A percentile compares a stretch with the other conserved stretches of the same genome.
Conservation (phyloP, 176 grass and related monocot genomes). For the Elymus sibiricus region DNA sequence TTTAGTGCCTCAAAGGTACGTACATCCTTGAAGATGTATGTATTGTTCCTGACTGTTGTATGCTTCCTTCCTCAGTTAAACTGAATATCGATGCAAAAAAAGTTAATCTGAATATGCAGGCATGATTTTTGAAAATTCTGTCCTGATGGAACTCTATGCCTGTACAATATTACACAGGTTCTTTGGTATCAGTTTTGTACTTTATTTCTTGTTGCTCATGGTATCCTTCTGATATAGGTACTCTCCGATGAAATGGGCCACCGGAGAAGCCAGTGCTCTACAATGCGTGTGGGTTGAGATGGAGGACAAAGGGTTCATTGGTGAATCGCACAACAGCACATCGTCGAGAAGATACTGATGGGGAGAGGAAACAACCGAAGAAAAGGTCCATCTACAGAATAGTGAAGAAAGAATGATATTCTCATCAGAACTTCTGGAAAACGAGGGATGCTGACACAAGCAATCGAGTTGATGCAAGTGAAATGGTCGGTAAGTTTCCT, state of each 20-base stretch:
- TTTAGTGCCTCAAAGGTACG: no score
- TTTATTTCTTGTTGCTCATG: constrained; percentile 19
- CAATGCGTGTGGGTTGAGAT: constrained; percentile 94
- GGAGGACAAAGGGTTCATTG: constrained; percentile 87
- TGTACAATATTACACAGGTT: not conserved
- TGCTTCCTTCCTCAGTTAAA: no score
- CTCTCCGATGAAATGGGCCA: constrained; percentile 92
- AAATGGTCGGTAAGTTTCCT: no score
- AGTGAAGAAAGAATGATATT: constrained; percentile 52
- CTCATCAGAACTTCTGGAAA: no score
- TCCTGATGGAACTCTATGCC: not conserved
- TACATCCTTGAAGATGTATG: no score
- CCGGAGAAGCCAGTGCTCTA: constrained; percentile 91
- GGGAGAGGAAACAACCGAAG: constrained; percentile 43
- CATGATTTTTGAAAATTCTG: no score
- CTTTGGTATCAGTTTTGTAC: not conserved
- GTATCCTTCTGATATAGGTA: constrained; percentile 47
- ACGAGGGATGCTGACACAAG: no score
- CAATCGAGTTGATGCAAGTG: no score
- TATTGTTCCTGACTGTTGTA: no score
- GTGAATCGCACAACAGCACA: constrained; percentile 80
- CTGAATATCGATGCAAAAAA: no score
- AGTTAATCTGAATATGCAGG: no score
- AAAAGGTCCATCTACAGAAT: constrained; percentile 35
- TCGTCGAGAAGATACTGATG: constrained; percentile 52